A percentile compares a stretch with the other conserved stretches of the same genome.
Evolutionary conservation across 495 filamentous ascomycete species (phyloP).

Genomic region (Penicillium desertorum): DNA sequence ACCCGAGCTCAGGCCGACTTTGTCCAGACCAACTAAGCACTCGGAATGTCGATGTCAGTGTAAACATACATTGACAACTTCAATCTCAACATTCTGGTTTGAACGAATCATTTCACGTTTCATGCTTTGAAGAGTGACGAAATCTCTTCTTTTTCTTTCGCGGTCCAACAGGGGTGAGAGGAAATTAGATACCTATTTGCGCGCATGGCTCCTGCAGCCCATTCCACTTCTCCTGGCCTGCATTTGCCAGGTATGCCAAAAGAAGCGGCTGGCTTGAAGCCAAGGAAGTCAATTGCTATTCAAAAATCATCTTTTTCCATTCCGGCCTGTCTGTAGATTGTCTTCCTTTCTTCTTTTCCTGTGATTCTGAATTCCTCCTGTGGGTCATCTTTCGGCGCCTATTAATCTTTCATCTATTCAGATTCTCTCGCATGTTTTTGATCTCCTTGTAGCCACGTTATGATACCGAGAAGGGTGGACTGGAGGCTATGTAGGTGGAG

Average conservation of each 20-base stretch:
- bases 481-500: constrained; percentile 12
- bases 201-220: constrained; percentile 9
- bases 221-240: constrained; percentile 2
- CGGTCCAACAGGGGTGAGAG: constrained; percentile 20
- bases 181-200: constrained; percentile 37
- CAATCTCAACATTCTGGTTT: background rate
- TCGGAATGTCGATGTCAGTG: constrained; percentile 1
- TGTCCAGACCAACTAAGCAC: constrained; percentile 7
- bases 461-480: constrained; percentile 15
- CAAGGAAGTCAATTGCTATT: background rate
- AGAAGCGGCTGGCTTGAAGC: background rate
- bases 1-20: constrained; percentile 65
- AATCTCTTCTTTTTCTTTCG: constrained; percentile 21
- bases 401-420: background rate
- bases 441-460: too few relatives aligned
- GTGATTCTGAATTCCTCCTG: background rate
- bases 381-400: background rate
- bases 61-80: constrained; percentile 3
- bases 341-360: background rate
- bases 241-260: background rate
- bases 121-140: constrained; percentile 36
- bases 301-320: background rate
- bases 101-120: constrained; percentile 18
- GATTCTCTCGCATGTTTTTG: background rate
- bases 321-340: background rate